Conservation (phyloP, 352 stramenopile species). For the Thalassiosira mediterranea region DNA sequence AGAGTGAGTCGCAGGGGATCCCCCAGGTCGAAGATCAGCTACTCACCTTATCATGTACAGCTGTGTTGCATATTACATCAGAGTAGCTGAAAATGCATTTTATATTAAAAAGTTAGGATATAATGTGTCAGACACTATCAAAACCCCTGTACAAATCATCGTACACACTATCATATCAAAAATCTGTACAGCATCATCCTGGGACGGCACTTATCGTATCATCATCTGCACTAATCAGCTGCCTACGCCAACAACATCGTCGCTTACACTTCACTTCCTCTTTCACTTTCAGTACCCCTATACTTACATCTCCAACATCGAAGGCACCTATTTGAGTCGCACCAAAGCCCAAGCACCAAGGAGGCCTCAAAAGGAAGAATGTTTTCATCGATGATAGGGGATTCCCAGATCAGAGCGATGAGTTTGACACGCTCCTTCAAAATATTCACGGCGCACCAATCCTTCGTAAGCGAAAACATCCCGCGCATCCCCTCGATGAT, state of each 20-base stretch:
- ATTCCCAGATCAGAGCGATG: slow-evolving; percentile 1
- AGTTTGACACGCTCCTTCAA: neutral
- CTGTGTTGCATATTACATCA: too few species aligned
- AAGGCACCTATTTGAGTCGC: neutral
- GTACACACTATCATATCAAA: too few species aligned
- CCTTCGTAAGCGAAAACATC: slow-evolving; percentile 5
- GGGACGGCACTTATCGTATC: too few species aligned
- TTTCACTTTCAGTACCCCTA: neutral
- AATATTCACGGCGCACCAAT: neutral
- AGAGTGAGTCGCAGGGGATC: too few species aligned
- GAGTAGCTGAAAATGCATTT: too few species aligned
- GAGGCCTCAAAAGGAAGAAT: neutral
- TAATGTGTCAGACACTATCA: too few species aligned
- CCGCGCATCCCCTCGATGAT: neutral
- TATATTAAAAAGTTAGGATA: too few species aligned
- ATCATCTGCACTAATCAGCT: neutral
- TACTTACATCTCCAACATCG: neutral
- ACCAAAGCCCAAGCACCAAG: neutral
- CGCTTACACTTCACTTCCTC: neutral
- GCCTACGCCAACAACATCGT: neutral
- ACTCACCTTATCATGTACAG: too few species aligned
- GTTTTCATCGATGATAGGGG: slow-evolving; percentile 1
- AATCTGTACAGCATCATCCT: too few species aligned
- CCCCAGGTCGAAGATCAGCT: too few species aligned
- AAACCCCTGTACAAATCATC: too few species aligned